Evolutionary conservation across 2,329 filamentous ascomycete genomes (phyloP), one percentile per base, ranked within the genome.

Genomic region (Stachybotrys chlorohalonatus): DNA sequence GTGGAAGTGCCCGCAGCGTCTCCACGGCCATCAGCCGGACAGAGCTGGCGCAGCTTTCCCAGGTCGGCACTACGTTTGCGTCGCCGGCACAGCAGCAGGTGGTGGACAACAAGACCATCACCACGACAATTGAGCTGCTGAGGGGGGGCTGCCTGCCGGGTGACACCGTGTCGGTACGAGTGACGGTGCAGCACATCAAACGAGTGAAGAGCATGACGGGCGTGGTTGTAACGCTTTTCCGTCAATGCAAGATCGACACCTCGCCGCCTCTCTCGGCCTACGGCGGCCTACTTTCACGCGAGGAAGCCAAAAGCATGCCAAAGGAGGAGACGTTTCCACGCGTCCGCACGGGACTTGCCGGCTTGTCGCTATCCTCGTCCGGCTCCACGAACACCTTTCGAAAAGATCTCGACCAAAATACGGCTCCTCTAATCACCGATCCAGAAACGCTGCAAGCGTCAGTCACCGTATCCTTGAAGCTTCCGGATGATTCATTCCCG

Each of bases 301-400:
- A 87, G 57, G 73, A 78, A n/a, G 82, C 83, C 11, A 85, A 84
- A 62, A 85, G 83, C 63, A 73, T 83, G 15, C 85, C 90, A 56
- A 89, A 87, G 63, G 88, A 93, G 61, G 90, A 95, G 57, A 89
- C 87, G 64, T 95, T 92, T 66, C 91, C 92, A 5, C 89, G 86
- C 63, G 96, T 91, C 2, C 85, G 87, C 57, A 95, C 91, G 1
- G 92, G 91, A 0, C 79, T 96, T 7, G 89, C 89, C 15, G 92
- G 92, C 0, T 75, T 97, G 31, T 95, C 92, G 1, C 77, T 97
- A 47, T 90, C 89, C 1, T 94, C 90, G 1, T 88, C 89, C 7
- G 87, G 90, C 45, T 92, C 91, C 2, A 93, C 85, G 66, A 94
- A 92, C 68, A 82, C 94, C n/a, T 97, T 96, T 68, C 87, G 94